Conservation (phyloP, 2,329 filamentous ascomycete genomes). For the Claviceps spartinae region DNA sequence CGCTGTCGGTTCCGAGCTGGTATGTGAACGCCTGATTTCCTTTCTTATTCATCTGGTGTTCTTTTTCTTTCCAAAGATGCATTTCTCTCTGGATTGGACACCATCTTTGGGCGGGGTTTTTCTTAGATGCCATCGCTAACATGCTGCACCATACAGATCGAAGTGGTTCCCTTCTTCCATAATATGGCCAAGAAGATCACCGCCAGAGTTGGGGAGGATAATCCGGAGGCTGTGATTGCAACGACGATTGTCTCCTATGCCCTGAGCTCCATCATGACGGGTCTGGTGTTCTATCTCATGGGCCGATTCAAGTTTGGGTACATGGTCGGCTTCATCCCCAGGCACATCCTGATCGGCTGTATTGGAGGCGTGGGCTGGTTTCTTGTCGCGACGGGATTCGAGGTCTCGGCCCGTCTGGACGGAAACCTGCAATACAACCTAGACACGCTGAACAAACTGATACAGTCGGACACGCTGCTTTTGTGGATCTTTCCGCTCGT, state of each 20-base stretch:
- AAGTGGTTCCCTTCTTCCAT: conserved; percentile 97
- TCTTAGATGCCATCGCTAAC: not conserved
- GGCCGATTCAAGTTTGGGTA: conserved; percentile 79
- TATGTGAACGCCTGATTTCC: conserved; percentile 21
- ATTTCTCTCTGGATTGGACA: not conserved
- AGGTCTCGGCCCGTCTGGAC: conserved; percentile 80
- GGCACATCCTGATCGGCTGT: conserved; percentile 91
- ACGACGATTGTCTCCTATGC: conserved; percentile 90
- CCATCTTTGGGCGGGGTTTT: too few relatives aligned
- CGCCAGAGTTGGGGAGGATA: conserved; percentile 59
- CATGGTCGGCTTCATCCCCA: conserved; percentile 90
- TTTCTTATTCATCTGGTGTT: not conserved
- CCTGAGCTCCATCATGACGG: conserved; percentile 80
- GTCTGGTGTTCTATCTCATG: conserved; percentile 81
- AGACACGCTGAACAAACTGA: conserved; percentile 60
- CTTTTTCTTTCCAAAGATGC: not conserved
- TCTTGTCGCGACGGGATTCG: conserved; percentile 77
- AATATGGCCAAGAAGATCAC: conserved; percentile 93
- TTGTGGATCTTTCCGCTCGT: conserved; percentile 74
- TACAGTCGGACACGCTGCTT: conserved; percentile 58
- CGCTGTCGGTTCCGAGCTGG: conserved; percentile 86
- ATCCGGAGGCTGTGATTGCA: conserved; percentile 75
- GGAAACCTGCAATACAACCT: conserved; percentile 74
- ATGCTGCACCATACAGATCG: conserved; percentile 46
- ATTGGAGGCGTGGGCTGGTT: conserved; percentile 97